Evolutionary conservation across 768 basidiomycete species (phyloP).

Genomic region (Auriscalpium microsporum): DNA sequence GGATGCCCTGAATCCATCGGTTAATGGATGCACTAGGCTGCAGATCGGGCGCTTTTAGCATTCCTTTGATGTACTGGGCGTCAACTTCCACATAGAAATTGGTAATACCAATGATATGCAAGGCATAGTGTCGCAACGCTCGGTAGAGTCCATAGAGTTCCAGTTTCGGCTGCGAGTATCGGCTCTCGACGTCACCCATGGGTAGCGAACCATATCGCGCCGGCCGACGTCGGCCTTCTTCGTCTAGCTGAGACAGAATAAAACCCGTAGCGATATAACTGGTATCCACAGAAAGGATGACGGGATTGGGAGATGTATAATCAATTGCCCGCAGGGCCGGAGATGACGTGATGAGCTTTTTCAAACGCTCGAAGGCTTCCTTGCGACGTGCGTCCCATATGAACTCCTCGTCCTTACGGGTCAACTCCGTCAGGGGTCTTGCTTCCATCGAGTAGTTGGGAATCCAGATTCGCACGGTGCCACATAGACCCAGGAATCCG

Average conservation of each 20-base stretch:
- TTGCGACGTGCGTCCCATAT: slow-evolving; percentile 6
- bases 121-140: slow-evolving; percentile 6
- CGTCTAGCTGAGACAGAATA: slow-evolving; percentile 17
- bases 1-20: slow-evolving; percentile 34
- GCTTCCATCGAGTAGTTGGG: slow-evolving; percentile 13
- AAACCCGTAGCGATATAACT: slow-evolving; percentile 15
- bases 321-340: slow-evolving; percentile 5
- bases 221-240: slow-evolving; percentile 15
- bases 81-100: slow-evolving; percentile 29
- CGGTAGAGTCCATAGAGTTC: slow-evolving; percentile 15
- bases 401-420: slow-evolving; percentile 15
- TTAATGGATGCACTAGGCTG: slow-evolving; percentile 32
- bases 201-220: slow-evolving; percentile 29
- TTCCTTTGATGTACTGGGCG: slow-evolving; percentile 30
- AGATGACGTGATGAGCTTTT: neutral
- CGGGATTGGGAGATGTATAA: slow-evolving; percentile 1
- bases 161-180: slow-evolving; percentile 16
- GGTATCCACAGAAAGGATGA: slow-evolving; percentile 14
- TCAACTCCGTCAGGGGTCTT: slow-evolving; percentile 13
- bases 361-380: slow-evolving; percentile 10
- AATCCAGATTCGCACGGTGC: slow-evolving; percentile 16
- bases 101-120: slow-evolving; percentile 22
- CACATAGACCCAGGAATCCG: slow-evolving; percentile 18
- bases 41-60: slow-evolving; percentile 32
- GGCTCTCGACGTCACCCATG: slow-evolving; percentile 18